phyloP scores from a whole-genome alignment of 345 rosid genomes.

The Firmiana major region DNA sequence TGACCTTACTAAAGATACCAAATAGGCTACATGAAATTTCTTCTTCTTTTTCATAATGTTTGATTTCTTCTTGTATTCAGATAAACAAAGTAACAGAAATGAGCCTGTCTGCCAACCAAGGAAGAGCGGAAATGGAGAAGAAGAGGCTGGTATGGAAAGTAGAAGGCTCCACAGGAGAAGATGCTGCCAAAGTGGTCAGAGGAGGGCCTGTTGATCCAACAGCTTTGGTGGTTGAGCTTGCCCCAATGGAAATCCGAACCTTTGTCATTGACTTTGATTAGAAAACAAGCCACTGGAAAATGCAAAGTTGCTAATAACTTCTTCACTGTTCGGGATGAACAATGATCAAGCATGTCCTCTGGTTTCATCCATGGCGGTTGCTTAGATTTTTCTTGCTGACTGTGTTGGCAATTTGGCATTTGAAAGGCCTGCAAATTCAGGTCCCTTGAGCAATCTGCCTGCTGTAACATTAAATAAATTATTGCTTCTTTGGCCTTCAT shows the following conservation, averaged over 20 bases:
- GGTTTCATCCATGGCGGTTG: neutral
- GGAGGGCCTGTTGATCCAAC: constrained; percentile 50
- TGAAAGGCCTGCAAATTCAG: neutral
- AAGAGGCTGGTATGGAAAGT: constrained; percentile 54
- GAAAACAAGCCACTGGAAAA: neutral
- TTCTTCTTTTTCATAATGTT: neutral
- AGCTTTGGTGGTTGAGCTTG: constrained; percentile 48
- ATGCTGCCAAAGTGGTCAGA: constrained; percentile 21
- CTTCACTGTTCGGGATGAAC: no score
- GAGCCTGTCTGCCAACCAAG: constrained; percentile 58
- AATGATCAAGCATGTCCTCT: neutral
- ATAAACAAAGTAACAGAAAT: constrained; percentile 36
- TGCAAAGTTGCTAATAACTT: neutral
- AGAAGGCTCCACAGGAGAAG: constrained; percentile 25
- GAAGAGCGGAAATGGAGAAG: constrained; percentile 54
- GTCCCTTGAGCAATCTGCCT: neutral
- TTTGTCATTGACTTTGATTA: constrained; percentile 32
- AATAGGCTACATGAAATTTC: neutral
- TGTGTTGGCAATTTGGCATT: neutral
- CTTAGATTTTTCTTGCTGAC: neutral
- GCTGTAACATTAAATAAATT: constrained; percentile 1
- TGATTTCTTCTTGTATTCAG: constrained; percentile 23
- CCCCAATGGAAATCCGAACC: constrained; percentile 70
- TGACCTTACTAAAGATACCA: no score
- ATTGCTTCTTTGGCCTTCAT: neutral